phyloP scores from a whole-genome alignment of 2,329 filamentous ascomycete genomes.

The Hirsutella rhossiliensis region DNA sequence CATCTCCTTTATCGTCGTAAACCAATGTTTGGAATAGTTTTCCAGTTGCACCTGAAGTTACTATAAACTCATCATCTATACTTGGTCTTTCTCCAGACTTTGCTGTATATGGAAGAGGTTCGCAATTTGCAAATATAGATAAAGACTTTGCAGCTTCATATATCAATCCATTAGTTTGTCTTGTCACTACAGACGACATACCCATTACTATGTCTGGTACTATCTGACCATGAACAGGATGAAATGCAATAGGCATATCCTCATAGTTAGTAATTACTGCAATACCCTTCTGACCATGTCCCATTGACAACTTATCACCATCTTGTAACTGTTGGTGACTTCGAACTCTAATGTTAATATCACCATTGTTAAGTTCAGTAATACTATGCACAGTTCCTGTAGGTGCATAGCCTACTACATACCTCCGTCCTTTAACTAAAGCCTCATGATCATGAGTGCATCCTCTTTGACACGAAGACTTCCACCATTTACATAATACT shows the following conservation, averaged over 20 bases:
- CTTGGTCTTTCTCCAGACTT: background rate
- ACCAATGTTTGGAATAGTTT: background rate
- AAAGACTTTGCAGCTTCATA: background rate
- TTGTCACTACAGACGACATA: background rate
- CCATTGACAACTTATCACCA: background rate
- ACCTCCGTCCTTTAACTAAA: background rate
- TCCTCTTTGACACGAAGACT: background rate
- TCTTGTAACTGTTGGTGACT: background rate
- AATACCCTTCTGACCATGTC: background rate
- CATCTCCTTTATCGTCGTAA: background rate
- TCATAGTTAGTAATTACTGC: background rate
- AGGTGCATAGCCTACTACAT: background rate
- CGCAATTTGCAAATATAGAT: background rate
- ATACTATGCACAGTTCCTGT: background rate
- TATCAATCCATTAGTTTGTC: background rate
- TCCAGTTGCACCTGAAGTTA: background rate
- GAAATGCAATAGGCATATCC: background rate
- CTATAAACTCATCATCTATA: background rate
- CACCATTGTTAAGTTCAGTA: background rate
- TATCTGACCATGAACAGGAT: background rate
- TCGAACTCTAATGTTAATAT: background rate
- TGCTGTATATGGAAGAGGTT: background rate
- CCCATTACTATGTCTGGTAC: background rate
- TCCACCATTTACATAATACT: background rate
- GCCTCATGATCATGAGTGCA: background rate